phyloP scores from a whole-genome alignment of 2,329 filamentous ascomycete genomes.

The Neodidymelliopsis sp. region DNA sequence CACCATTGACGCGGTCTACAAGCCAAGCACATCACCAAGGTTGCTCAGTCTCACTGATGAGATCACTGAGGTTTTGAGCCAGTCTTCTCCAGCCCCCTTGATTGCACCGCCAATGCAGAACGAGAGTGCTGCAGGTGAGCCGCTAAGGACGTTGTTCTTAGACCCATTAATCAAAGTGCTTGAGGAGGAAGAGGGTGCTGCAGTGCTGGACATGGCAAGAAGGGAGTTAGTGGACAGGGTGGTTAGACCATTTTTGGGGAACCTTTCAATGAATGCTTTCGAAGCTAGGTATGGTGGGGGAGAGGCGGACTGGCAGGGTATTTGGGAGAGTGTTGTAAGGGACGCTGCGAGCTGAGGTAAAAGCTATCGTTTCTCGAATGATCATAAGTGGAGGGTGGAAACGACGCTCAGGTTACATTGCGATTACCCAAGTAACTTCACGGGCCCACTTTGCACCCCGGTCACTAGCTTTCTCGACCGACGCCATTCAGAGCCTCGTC shows the following conservation, averaged over 20 bases:
- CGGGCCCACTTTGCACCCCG: no score
- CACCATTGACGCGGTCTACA: conserved; percentile 94
- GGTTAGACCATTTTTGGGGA: conserved; percentile 85
- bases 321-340: conserved; percentile 43
- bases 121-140: conserved; percentile 13
- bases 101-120: conserved; percentile 2
- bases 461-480: no score
- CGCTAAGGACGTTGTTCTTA: conserved; percentile 52
- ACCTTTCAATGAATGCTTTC: conserved; percentile 91
- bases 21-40: conserved; percentile 69
- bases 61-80: conserved; percentile 74
- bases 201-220: conserved; percentile 62
- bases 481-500: no score
- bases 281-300: conserved; percentile 92
- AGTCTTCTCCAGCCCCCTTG: conserved; percentile 13
- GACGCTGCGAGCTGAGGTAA: conserved; percentile 27
- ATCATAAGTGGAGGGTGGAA: no score
- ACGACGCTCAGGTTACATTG: no score
- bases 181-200: conserved; percentile 45
- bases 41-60: conserved; percentile 82
- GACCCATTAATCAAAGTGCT: conserved; percentile 49
- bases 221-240: conserved; percentile 76
- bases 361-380: no score
- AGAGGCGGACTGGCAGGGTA: conserved; percentile 37
- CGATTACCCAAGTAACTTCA: no score